phyloP scores from a whole-genome alignment of 1,139 yeast species.

The Kluyveromyces sp. region DNA sequence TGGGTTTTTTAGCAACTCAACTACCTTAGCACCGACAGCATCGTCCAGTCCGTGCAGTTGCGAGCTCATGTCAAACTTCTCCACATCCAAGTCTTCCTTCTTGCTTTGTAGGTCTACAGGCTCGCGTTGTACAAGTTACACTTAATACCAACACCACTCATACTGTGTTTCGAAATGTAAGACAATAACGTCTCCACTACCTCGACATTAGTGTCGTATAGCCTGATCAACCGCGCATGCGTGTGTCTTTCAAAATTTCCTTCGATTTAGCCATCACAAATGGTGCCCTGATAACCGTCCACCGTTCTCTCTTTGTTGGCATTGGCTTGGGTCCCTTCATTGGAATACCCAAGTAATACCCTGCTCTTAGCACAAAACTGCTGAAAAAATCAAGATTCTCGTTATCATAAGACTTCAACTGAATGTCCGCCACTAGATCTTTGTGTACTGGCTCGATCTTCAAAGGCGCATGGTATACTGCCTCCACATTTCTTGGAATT shows the following conservation, averaged over 20 bases:
- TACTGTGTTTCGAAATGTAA: slow-evolving; percentile 67
- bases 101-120: slow-evolving; percentile 32
- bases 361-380: slow-evolving; percentile 85
- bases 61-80: slow-evolving; percentile 5
- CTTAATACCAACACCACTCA: slow-evolving; percentile 76
- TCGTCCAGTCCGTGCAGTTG: slow-evolving; percentile 31
- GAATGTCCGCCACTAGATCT: slow-evolving; percentile 62
- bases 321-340: slow-evolving; percentile 61
- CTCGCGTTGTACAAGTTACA: slow-evolving; percentile 64
- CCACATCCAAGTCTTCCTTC: slow-evolving; percentile 26
- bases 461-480: slow-evolving; percentile 76
- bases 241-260: slow-evolving; percentile 91
- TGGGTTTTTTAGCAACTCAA: slow-evolving; percentile 59
- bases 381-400: slow-evolving; percentile 66
- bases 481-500: slow-evolving; percentile 73
- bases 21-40: slow-evolving; percentile 64
- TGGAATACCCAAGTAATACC: slow-evolving; percentile 83
- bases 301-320: slow-evolving; percentile 70
- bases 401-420: slow-evolving; percentile 64
- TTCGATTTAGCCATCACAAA: slow-evolving; percentile 92
- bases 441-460: slow-evolving; percentile 62
- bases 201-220: slow-evolving; percentile 83
- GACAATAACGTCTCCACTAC: slow-evolving; percentile 78
- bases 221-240: slow-evolving; percentile 60
- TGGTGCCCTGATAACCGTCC: slow-evolving; percentile 92